Evolutionary conservation across 2,329 filamentous ascomycete genomes (phyloP).

Genomic region (Nothophoma quercina): DNA sequence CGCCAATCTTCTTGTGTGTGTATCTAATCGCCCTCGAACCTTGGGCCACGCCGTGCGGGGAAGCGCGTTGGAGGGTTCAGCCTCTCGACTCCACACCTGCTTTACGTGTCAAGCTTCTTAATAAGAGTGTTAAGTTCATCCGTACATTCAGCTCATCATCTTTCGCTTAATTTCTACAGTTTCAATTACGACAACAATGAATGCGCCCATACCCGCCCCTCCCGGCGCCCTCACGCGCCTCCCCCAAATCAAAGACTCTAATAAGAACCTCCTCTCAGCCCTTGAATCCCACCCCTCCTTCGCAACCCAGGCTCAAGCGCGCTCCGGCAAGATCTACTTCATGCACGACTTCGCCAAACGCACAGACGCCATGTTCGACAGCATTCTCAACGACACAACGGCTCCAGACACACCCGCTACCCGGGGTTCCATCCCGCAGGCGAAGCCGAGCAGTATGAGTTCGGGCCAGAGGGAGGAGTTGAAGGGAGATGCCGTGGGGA

Average conservation of each 20-base stretch:
- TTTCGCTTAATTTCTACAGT: not conserved
- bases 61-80: no score
- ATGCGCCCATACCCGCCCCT: not conserved
- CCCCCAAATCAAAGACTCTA: constrained; percentile 12
- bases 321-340: constrained; percentile 25
- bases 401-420: constrained; percentile 21
- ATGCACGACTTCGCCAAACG: constrained; percentile 24
- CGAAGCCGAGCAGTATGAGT: constrained; percentile 14
- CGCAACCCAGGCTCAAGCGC: constrained; percentile 9
- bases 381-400: constrained; percentile 16
- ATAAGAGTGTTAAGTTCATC: no score
- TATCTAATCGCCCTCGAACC: no score
- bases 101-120: no score
- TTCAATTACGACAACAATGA: not conserved
- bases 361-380: constrained; percentile 24
- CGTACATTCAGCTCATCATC: no score
- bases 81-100: no score
- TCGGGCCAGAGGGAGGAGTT: constrained; percentile 17
- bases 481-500: constrained; percentile 19
- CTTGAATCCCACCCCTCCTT: constrained; percentile 23
- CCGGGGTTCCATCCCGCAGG: constrained; percentile 9
- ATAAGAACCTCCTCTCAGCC: constrained; percentile 18
- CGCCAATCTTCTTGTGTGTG: no score
- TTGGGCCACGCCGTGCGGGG: no score
- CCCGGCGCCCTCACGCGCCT: constrained; percentile 1